These are phyloP conservation scores for Cercospora janseana DNA, from an alignment of 2,329 filamentous ascomycete species.

Conservation along the genomic window DNA sequence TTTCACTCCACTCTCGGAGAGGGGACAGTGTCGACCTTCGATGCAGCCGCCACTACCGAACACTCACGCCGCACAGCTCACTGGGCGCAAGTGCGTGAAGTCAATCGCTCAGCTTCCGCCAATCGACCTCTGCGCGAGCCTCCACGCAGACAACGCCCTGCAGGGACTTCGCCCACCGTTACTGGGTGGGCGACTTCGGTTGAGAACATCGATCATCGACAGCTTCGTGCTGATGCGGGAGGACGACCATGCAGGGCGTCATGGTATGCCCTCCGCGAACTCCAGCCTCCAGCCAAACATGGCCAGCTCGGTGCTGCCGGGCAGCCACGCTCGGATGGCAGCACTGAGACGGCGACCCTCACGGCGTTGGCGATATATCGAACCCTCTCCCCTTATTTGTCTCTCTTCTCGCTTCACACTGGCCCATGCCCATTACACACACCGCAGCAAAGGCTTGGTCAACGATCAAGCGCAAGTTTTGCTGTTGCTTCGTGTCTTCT, in stretches of 20 bases:
- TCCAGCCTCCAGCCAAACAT: too few species aligned
- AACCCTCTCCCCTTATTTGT: constrained; percentile 1
- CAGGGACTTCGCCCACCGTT: too few species aligned
- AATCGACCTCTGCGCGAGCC: not conserved
- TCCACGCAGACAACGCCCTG: not conserved
- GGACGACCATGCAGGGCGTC: too few species aligned
- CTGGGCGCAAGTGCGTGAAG: not conserved
- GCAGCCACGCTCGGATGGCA: too few species aligned
- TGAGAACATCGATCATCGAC: too few species aligned
- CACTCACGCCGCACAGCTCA: constrained; percentile 2
- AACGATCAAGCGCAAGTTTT: constrained; percentile 12
- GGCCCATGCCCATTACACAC: constrained; percentile 1
- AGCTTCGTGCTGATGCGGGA: too few species aligned
- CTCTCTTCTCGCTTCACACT: not conserved
- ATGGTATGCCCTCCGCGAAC: too few species aligned
- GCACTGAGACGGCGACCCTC: not conserved
- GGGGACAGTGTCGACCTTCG: not conserved
- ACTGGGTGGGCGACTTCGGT: too few species aligned
- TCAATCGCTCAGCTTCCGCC: not conserved
- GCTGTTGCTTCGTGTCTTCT: constrained; percentile 7
- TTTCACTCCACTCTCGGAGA: too few species aligned
- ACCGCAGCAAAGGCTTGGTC: constrained; percentile 1
- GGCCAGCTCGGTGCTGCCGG: too few species aligned
- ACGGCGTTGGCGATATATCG: not conserved
- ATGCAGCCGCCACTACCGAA: not conserved